Percentiles rank a stretch among this genome's conserved stretches.
Conservation (phyloP, 805 yeast genomes). For the Scheffersomyces spartinae region DNA sequence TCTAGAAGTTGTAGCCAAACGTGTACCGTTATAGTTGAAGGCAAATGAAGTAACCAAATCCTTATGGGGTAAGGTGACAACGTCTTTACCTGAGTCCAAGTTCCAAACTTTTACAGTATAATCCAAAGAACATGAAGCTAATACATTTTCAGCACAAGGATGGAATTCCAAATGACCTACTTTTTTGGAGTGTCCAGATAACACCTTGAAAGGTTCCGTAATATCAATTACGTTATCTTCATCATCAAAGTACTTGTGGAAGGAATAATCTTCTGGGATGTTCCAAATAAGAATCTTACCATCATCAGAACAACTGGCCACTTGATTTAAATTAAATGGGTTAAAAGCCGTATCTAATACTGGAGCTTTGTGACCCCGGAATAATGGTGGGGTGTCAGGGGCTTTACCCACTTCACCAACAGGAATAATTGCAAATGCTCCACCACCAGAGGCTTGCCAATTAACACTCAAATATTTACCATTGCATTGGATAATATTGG, state of each 20-base stretch:
- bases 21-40: constrained; percentile 82
- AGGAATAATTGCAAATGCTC: constrained; percentile 93
- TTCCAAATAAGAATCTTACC: constrained; percentile 78
- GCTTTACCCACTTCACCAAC: constrained; percentile 77
- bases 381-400: constrained; percentile 86
- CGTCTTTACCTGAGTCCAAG: constrained; percentile 59
- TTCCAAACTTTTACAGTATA: constrained; percentile 90
- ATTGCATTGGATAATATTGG: constrained; percentile 78
- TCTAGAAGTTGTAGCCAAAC: constrained; percentile 79
- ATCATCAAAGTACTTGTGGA: constrained; percentile 43
- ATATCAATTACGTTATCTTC: constrained; percentile 56
- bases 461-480: constrained; percentile 79
- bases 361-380: constrained; percentile 92
- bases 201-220: constrained; percentile 48
- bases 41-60: constrained; percentile 90
- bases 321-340: constrained; percentile 69
- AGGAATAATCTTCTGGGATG: constrained; percentile 73
- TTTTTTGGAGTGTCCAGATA: constrained; percentile 83
- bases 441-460: constrained; percentile 96
- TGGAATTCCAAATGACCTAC: constrained; percentile 88
- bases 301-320: constrained; percentile 75
- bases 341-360: constrained; percentile 93
- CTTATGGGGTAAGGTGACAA: constrained; percentile 68
- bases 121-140: constrained; percentile 87
- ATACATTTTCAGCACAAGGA: constrained; percentile 76